A percentile compares a stretch with the other conserved stretches of the same genome.
phyloP scores from a whole-genome alignment of 1,139 yeast genomes.

The Suhomyces bribrorum region DNA sequence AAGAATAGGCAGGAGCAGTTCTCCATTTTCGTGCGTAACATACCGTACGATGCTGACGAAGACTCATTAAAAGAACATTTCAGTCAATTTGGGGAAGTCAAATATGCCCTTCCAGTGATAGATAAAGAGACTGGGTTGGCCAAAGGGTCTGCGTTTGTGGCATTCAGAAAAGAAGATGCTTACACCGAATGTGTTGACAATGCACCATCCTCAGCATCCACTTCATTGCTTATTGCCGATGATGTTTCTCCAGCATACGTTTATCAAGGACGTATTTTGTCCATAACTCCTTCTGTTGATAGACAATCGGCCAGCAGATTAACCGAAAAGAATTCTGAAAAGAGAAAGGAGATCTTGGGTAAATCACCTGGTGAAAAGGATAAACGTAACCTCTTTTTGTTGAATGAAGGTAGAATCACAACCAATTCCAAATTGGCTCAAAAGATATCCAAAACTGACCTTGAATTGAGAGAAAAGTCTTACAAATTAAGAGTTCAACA shows the following conservation, averaged over 20 bases:
- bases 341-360: constrained; percentile 76
- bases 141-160: constrained; percentile 94
- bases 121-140: constrained; percentile 86
- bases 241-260: constrained; percentile 89
- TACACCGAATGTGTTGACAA: constrained; percentile 67
- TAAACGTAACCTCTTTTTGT: constrained; percentile 76
- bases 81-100: constrained; percentile 78
- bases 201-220: constrained; percentile 77
- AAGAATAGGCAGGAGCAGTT: constrained; percentile 68
- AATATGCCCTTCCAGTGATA: constrained; percentile 89
- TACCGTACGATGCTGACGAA: constrained; percentile 91
- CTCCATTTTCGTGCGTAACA: constrained; percentile 82
- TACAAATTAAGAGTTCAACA: constrained; percentile 86
- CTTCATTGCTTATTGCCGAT: constrained; percentile 85
- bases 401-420: constrained; percentile 93
- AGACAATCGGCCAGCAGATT: constrained; percentile 80
- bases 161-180: constrained; percentile 64
- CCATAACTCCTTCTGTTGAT: constrained; percentile 82
- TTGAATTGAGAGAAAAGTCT: constrained; percentile 87
- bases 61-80: constrained; percentile 80
- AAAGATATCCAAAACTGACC: constrained; percentile 65
- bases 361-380: constrained; percentile 80
- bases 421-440: constrained; percentile 78
- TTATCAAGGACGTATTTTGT: constrained; percentile 86
- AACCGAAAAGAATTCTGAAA: constrained; percentile 70